Evolutionary conservation across 148 eudicot genomes (phyloP), one percentile per base, ranked within the genome.

Genomic region (Chenopodium quinoa): DNA sequence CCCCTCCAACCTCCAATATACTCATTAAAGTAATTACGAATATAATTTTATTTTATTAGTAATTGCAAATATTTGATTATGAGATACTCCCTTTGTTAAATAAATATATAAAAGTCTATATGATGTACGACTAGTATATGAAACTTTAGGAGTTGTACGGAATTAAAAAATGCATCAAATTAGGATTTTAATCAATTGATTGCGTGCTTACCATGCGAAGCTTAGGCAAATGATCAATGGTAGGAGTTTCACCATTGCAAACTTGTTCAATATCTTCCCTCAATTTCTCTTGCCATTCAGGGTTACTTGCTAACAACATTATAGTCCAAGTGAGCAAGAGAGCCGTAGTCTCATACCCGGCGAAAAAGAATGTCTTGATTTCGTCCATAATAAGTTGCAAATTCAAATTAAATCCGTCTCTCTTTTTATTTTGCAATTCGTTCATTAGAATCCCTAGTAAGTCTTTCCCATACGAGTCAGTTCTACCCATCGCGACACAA

Each of bases 331-430:
- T 94, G 75, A 94, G 93, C 79, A 93, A 81, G 2, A 93, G 87
- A 8, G 98, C 91, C 0, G 97, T 90, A 1, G 98, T 94, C 4
- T 94, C 97, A 76, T 94, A 93, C 31, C 98, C 98, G 1, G 97
- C 93, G 47, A 94, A 94, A 40, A 93, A 93, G 87, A 94, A 94
- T 0, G 98, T 94, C 58, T 94, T 94, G 89, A 93, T 91, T 81
- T 94, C 98, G 73, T 94, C 97, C 98, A 94, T 94, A 9, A 96
- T 92, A 27, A 96, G 31, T 75, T 93, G 99, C 78, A 90, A 64
- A 75, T 91, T 93, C 75, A 93, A 76, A 71, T 84, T 82, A 72
- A 84, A 89, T 23, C 86, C 90, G 1, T 81, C 84, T 19, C 9
- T 70, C 10, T 75, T 79, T 66, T 79, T 89, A 64, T 84, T 88